Conservation (phyloP, 768 basidiomycete genomes). For the Lentinus tigrinus region DNA sequence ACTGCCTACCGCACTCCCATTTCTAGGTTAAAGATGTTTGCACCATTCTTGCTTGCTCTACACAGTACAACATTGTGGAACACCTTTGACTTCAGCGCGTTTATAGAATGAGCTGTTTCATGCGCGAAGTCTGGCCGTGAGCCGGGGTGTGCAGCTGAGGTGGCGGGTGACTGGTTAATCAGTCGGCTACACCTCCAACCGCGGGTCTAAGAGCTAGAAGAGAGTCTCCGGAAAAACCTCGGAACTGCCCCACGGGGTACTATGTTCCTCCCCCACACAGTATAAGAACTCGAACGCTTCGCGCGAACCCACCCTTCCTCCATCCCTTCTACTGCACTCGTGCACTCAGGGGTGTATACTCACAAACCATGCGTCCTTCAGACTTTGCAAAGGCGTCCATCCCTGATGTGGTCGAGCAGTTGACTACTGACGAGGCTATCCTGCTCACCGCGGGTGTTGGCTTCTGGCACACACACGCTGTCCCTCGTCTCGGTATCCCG, state of each 20-base stretch:
- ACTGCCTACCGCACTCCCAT: too few species aligned
- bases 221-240: slow-evolving; percentile 7
- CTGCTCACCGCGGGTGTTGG: slow-evolving; percentile 70
- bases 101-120: too few species aligned
- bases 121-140: neutral
- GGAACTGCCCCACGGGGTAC: neutral
- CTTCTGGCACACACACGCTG: slow-evolving; percentile 70
- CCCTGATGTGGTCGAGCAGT: slow-evolving; percentile 56
- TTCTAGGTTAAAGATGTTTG: too few species aligned
- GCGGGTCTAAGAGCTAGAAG: slow-evolving; percentile 14
- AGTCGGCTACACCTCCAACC: slow-evolving; percentile 6
- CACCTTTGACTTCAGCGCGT: too few species aligned
- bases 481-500: slow-evolving; percentile 68
- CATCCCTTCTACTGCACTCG: neutral
- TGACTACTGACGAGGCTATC: slow-evolving; percentile 76
- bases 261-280: too few species aligned
- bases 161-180: slow-evolving; percentile 1
- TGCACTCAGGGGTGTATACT: neutral
- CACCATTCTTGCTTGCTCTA: too few species aligned
- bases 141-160: neutral
- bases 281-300: slow-evolving; percentile 3
- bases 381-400: slow-evolving; percentile 67
- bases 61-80: too few species aligned
- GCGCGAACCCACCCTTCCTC: neutral
- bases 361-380: slow-evolving; percentile 55